Evolutionary conservation across 2,329 filamentous ascomycete genomes (phyloP), one percentile per base, ranked within the genome.

Genomic region (Teratosphaeria nubilosa): DNA sequence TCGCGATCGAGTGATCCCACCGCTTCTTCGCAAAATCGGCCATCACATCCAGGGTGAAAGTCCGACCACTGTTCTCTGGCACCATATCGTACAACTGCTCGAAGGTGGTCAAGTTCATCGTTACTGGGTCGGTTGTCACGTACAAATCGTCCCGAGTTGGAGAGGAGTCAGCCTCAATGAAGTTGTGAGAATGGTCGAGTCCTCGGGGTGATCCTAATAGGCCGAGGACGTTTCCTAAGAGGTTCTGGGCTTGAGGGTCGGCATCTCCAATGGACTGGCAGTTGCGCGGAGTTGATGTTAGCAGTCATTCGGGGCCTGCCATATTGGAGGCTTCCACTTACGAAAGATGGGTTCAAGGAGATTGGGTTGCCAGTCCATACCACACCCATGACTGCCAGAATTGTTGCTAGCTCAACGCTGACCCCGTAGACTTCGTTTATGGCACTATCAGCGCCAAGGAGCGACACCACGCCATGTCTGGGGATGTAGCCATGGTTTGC

Each of bases 111-210:
- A 82, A 74, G 65, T 81, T 77, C 68, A 83, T 72, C 20, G 74
- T 75, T 57, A 75, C 76, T 56, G 75, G 74, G 59, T 83, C 75
- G 2, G 77, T 60, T n/a, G 54, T 61, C 9, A 62, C 41, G 65
- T 82, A 82, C 0, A 83, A 68, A 58, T 82, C 80, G 32, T 76
- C 74, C 1, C 80, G 75, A 0, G 79, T 81, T 53, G 75, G 73
- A 53, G 78, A 81, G 0, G 72, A 76, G 66, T 83, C 80, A 0
- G 75, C 70, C 69, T 83, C 80, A 62, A 81, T 78, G 56, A 77
- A 76, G 65, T 82, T 81, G 66, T 83, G 80, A 2, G 76, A 76
- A 13, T 77, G 77, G 9, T 68, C 68, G 1, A 82, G 72, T n/a
- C 68, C 68, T 53, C 62, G 54, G 1, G 65, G 65, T 51, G 55